These are phyloP conservation scores for Lichtheimia ramosa DNA, from an alignment of 371 early-diverging fungal species.

Conservation along the genomic window DNA sequence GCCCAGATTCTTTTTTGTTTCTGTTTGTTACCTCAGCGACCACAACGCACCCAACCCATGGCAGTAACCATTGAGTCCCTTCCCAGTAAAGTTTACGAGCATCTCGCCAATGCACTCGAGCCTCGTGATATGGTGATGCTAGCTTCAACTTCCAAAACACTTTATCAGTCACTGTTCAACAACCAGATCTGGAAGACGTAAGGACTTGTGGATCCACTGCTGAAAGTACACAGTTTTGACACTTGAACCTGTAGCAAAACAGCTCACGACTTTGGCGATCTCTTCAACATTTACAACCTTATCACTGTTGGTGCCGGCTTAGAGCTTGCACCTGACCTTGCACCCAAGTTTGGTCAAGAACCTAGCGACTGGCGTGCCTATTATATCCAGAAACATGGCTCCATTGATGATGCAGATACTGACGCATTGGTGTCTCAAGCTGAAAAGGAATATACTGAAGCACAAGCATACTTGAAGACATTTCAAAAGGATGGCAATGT, in stretches of 20 bases:
- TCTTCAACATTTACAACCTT: slow-evolving; percentile 50
- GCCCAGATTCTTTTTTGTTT: background rate
- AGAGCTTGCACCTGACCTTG: slow-evolving; percentile 41
- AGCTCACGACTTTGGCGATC: slow-evolving; percentile 54
- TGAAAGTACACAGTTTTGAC: too few species aligned
- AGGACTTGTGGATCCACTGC: background rate
- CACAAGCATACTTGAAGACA: slow-evolving; percentile 40
- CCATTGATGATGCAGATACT: slow-evolving; percentile 30
- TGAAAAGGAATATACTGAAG: slow-evolving; percentile 43
- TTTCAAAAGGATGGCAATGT: slow-evolving; percentile 48
- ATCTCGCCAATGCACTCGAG: slow-evolving; percentile 17
- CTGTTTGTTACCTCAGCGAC: background rate
- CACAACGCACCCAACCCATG: background rate
- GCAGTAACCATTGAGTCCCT: background rate
- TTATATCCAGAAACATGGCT: slow-evolving; percentile 34
- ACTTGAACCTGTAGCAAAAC: slow-evolving; percentile 37
- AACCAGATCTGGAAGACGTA: slow-evolving; percentile 31
- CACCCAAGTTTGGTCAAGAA: slow-evolving; percentile 37
- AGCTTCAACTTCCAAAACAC: slow-evolving; percentile 17
- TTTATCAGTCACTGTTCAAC: slow-evolving; percentile 11
- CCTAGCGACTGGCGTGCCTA: slow-evolving; percentile 49
- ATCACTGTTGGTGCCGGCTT: slow-evolving; percentile 46
- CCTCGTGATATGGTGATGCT: slow-evolving; percentile 17
- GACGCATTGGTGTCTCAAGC: slow-evolving; percentile 40
- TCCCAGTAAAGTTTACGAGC: slow-evolving; percentile 10